Base-by-base conservation (phyloP, 2,329 filamentous ascomycete genomes). In the Verticillium isaacii region DNA sequence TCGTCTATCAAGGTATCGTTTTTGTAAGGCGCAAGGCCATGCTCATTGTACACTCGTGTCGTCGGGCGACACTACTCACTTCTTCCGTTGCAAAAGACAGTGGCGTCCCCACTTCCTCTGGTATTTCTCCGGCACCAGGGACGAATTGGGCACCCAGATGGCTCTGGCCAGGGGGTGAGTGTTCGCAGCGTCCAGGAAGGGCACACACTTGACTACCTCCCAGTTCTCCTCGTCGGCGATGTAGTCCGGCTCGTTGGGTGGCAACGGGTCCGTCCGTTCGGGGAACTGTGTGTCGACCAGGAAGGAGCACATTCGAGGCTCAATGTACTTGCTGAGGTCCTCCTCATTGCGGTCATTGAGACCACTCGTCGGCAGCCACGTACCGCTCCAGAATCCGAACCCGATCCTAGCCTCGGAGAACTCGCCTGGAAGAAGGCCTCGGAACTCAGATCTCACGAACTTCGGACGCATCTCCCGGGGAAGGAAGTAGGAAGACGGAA, bases 291-390 rank as follows among this genome's bases (percentile, higher is more conserved):
- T 96, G 73, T 99, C 95, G 17, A 98, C 89, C 5, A 99, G 72
- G 74, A 96, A 97, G 9, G 86, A 82, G 74, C 95, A 99, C 60
- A 86, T 81, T 32, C 82, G 80, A 54, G 96, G 77, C 63, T 94
- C 87, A 39, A 87, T 89, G 73, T 98, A 96, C 85, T 98, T 99
- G 63, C 86, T 84, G 64, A 84, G 73, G 72, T 99, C 95, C 74
- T 97, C 93, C 66, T 88, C 80, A 70, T 99, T 99, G 65, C 87
- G 85, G 72, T 96, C 92, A 72, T 99, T 99, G 87, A 99, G 92
- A 3, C 94, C 94, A 57, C 81, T 78, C 0, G 95, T 90, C 1
- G 89, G 84, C 61, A 91, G 78, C 86, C 92, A 96, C 1, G 93
- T 92, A n/a, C 93, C 93, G 54, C 90, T 85, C 75, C 90, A 92